Conservation (phyloP, 306 rosid genomes). For the Acmispon strigosus region DNA sequence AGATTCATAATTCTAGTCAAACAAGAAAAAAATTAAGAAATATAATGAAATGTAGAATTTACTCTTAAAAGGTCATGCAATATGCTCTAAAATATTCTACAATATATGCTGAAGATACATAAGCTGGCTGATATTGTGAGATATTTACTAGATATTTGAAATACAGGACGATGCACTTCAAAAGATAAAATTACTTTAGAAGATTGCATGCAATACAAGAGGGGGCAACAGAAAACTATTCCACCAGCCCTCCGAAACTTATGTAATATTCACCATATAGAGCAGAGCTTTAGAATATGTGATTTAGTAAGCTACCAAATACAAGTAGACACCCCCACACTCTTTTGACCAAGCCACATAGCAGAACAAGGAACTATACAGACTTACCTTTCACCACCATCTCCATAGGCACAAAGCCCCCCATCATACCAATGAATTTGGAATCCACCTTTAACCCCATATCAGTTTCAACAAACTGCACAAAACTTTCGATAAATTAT, state of each 20-base stretch:
- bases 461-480: constrained; percentile 89
- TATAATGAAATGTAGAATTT: no score
- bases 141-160: no score
- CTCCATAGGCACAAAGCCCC: constrained; percentile 88
- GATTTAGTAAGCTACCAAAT: constrained; percentile 6
- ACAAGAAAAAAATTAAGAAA: no score
- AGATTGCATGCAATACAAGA: no score
- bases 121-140: no score
- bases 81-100: no score
- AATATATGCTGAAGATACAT: no score
- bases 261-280: constrained; percentile 1
- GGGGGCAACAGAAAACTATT: neutral
- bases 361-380: constrained; percentile 12
- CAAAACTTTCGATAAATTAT: neutral
- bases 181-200: no score
- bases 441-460: constrained; percentile 32
- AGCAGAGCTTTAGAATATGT: neutral
- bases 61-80: no score
- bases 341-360: constrained; percentile 13
- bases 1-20: no score
- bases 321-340: neutral
- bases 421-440: constrained; percentile 25
- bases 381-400: constrained; percentile 72
- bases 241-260: constrained; percentile 1
- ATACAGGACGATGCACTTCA: no score